phyloP scores from a whole-genome alignment of 768 basidiomycete species.

The Tricholoma matsutake region DNA sequence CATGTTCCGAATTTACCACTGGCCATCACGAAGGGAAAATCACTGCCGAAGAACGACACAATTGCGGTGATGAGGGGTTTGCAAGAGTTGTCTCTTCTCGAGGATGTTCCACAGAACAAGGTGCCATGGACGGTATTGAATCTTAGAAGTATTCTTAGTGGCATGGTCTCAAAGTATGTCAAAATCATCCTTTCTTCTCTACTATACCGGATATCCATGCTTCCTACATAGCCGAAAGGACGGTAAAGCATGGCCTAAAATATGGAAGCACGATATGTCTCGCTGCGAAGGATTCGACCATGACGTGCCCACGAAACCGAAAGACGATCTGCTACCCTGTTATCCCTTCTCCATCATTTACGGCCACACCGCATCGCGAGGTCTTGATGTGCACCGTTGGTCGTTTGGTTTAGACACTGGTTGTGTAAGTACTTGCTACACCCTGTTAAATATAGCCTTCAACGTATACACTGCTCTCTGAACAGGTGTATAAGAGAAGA shows the following conservation, averaged over 20 bases:
- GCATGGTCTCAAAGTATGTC: constrained; percentile 42
- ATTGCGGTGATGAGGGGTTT: constrained; percentile 40
- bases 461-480: constrained; percentile 1
- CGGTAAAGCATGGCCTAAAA: constrained; percentile 72
- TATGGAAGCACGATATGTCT: constrained; percentile 69
- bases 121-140: constrained; percentile 78
- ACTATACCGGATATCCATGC: neutral
- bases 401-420: constrained; percentile 84
- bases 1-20: constrained; percentile 43
- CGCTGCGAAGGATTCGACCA: constrained; percentile 50
- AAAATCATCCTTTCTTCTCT: neutral
- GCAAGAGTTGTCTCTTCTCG: constrained; percentile 70
- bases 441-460: neutral
- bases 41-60: constrained; percentile 12
- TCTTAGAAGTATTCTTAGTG: constrained; percentile 55
- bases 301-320: constrained; percentile 16
- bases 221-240: constrained; percentile 25
- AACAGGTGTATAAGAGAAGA: constrained; percentile 53
- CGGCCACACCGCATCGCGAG: constrained; percentile 79
- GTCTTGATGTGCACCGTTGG: constrained; percentile 81
- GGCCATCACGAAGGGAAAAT: constrained; percentile 5
- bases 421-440: constrained; percentile 52
- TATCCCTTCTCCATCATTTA: constrained; percentile 79
- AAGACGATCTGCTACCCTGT: constrained; percentile 46
- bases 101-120: constrained; percentile 68